Conservation (phyloP, 164 flowering plant species). For the Liriodendron chinense region DNA sequence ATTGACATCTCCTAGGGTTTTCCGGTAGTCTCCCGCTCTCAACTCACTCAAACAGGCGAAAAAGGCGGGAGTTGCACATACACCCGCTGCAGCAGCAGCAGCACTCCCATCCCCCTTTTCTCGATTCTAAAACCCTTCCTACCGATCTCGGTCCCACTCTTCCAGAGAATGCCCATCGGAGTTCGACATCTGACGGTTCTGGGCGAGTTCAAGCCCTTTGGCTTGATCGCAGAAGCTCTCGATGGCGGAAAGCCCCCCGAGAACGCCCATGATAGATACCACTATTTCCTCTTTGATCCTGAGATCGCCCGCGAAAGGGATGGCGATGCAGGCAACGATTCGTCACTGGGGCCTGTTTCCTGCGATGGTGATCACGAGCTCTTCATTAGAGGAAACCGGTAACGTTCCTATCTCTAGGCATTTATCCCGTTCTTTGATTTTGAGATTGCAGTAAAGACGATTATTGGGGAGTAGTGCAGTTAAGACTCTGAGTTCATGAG, state of each 20-base stretch:
- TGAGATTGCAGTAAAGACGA: background rate
- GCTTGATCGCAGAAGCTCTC: slow-evolving; percentile 72
- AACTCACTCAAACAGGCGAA: background rate
- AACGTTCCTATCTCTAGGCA: slow-evolving; percentile 1
- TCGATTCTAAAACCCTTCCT: slow-evolving; percentile 1
- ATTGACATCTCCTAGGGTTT: no score
- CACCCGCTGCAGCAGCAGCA: background rate
- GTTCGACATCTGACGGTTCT: slow-evolving; percentile 64
- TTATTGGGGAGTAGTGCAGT: no score
- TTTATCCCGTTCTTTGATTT: background rate
- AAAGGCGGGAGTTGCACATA: background rate
- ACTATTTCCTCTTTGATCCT: slow-evolving; percentile 76
- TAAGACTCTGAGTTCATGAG: background rate
- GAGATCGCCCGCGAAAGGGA: slow-evolving; percentile 43
- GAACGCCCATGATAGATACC: slow-evolving; percentile 38
- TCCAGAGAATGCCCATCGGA: slow-evolving; percentile 26
- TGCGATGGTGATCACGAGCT: slow-evolving; percentile 69
- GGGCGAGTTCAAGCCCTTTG: slow-evolving; percentile 93
- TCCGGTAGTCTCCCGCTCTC: background rate
- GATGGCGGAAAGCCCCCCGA: slow-evolving; percentile 76
- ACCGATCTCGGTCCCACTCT: no score
- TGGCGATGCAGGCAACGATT: slow-evolving; percentile 7
- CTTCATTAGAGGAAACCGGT: slow-evolving; percentile 89
- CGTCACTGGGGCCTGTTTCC: slow-evolving; percentile 21
- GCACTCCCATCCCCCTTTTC: background rate